phyloP scores from a whole-genome alignment of 306 rosid genomes.

The Canavalia gladiata region DNA sequence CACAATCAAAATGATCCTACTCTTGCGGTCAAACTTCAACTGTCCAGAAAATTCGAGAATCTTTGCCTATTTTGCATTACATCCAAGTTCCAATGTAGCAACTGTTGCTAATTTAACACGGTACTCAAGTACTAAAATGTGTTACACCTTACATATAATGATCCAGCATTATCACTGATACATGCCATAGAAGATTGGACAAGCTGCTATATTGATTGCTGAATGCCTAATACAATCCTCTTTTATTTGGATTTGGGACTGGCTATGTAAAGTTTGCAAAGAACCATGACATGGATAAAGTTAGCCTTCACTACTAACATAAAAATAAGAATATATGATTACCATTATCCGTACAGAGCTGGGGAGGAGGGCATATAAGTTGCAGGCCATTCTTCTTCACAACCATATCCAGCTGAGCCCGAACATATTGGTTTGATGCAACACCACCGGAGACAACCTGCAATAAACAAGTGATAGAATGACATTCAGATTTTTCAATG shows the following conservation, averaged over 20 bases:
- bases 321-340: slow-evolving; percentile 47
- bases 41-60: slow-evolving; percentile 19
- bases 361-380: slow-evolving; percentile 95
- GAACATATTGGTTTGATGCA: slow-evolving; percentile 88
- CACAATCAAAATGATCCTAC: not conserved
- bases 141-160: not conserved
- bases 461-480: slow-evolving; percentile 46
- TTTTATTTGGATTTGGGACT: not conserved
- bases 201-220: not conserved
- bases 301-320: slow-evolving; percentile 34
- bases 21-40: slow-evolving; percentile 5
- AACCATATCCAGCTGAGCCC: slow-evolving; percentile 78
- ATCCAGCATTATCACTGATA: not conserved
- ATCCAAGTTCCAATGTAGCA: not conserved
- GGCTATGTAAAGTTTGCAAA: slow-evolving; percentile 23
- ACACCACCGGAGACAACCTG: slow-evolving; percentile 98
- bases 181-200: not conserved
- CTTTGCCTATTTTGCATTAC: not conserved
- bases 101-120: not conserved
- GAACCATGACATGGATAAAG: slow-evolving; percentile 17
- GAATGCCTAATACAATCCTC: not conserved
- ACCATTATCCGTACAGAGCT: slow-evolving; percentile 97
- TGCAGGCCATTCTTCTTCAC: slow-evolving; percentile 73
- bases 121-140: not conserved
- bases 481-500: slow-evolving; percentile 26